Evolutionary conservation across 371 early-diverging fungal species (phyloP).

Genomic region (Fennellomyces sp.): DNA sequence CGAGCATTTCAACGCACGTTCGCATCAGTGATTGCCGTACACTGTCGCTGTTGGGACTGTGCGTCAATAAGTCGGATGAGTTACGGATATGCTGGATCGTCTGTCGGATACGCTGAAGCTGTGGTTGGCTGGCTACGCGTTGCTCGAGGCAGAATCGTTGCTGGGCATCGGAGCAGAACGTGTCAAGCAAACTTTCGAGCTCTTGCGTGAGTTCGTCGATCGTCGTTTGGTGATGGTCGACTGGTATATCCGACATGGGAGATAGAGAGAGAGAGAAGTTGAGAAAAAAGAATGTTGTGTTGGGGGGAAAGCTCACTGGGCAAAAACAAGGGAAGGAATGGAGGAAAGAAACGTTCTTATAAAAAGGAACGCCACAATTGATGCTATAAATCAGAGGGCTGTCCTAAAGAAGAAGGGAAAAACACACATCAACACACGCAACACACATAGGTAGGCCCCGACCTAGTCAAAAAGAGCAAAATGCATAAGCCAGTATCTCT

Average conservation of each 20-base stretch:
- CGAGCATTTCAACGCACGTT: constrained; percentile 15
- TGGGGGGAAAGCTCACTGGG: not conserved
- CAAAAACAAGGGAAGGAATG: not conserved
- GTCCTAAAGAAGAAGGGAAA: constrained; percentile 5
- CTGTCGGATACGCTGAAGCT: constrained; percentile 17
- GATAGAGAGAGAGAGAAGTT: constrained; percentile 3
- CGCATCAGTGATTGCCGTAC: constrained; percentile 22
- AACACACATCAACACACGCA: not conserved
- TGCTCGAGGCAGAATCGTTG: constrained; percentile 25
- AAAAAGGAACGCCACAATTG: constrained; percentile 10
- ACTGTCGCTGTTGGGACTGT: constrained; percentile 5
- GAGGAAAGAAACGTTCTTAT: constrained; percentile 1
- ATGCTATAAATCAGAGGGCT: not conserved
- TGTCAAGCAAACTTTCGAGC: constrained; percentile 15
- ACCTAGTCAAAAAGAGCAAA: constrained; percentile 3
- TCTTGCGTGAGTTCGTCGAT: constrained; percentile 18
- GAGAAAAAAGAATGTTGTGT: not conserved
- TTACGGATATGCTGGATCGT: constrained; percentile 17
- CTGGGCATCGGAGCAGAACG: constrained; percentile 22
- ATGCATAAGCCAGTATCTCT: constrained; percentile 1
- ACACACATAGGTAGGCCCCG: not conserved
- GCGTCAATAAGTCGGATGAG: not conserved
- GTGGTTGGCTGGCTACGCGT: constrained; percentile 10
- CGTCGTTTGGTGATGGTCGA: constrained; percentile 6
- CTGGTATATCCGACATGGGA: constrained; percentile 9